Evolutionary conservation across 345 rosid genomes (phyloP).

Genomic region (Corymbia maculata): DNA sequence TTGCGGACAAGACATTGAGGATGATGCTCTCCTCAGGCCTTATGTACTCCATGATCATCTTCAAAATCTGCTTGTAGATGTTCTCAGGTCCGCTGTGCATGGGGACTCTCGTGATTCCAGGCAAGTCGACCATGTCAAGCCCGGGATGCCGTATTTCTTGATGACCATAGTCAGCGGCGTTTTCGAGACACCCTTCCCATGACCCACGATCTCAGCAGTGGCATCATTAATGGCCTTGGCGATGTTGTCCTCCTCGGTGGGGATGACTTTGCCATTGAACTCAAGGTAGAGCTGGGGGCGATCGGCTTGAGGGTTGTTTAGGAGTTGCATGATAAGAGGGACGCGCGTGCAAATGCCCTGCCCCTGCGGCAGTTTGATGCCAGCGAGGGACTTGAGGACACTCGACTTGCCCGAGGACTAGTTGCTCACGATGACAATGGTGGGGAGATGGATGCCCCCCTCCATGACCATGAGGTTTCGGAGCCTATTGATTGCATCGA

Average conservation of each 20-base stretch:
- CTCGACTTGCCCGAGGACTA: conserved; percentile 47
- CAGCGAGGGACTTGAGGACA: conserved; percentile 40
- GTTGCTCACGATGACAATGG: conserved; percentile 47
- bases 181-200: conserved; percentile 35
- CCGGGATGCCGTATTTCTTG: conserved; percentile 36
- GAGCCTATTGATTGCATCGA: conserved; percentile 30
- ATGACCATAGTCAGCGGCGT: conserved; percentile 30
- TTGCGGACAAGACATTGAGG: conserved; percentile 32
- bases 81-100: conserved; percentile 39
- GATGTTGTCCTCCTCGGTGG: conserved; percentile 9
- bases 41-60: conserved; percentile 33
- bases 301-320: background rate
- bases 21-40: conserved; percentile 36
- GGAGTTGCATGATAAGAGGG: background rate
- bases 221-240: conserved; percentile 17
- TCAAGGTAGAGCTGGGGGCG: background rate
- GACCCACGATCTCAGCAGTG: conserved; percentile 33
- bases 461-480: conserved; percentile 22
- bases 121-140: conserved; percentile 51
- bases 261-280: background rate
- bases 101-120: conserved; percentile 43
- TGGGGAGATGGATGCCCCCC: conserved; percentile 50
- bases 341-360: background rate
- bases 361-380: conserved; percentile 10
- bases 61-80: conserved; percentile 34